These are phyloP conservation scores for Bremia lactucae DNA, from an alignment of 352 stramenopile genomes.

Conservation along the genomic window DNA sequence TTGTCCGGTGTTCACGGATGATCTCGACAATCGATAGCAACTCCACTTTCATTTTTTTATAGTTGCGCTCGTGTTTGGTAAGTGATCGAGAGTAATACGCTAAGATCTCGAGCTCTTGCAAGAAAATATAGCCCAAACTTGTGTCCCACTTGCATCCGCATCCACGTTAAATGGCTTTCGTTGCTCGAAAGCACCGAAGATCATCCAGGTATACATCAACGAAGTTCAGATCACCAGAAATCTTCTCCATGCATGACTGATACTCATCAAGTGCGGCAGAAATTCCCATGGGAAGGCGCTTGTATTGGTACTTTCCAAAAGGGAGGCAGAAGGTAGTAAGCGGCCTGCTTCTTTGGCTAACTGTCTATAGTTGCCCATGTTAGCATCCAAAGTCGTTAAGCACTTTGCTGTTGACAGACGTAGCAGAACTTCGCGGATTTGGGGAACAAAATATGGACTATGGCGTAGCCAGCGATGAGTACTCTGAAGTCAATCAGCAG, in stretches of 20 bases:
- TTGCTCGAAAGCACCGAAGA: background rate
- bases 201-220: background rate
- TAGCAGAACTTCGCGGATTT: too few species aligned
- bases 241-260: background rate
- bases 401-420: too few species aligned
- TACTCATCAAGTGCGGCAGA: background rate
- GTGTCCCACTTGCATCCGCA: too few species aligned
- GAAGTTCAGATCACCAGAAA: background rate
- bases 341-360: background rate
- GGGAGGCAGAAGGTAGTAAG: background rate
- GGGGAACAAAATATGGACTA: background rate
- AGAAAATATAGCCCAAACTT: too few species aligned
- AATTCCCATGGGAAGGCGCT: background rate
- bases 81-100: constrained; percentile 1
- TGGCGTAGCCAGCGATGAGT: background rate
- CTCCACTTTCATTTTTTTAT: too few species aligned
- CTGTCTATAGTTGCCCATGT: too few species aligned
- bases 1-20: constrained; percentile 2
- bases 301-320: background rate
- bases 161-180: too few species aligned
- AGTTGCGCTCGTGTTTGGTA: background rate
- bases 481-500: constrained; percentile 1
- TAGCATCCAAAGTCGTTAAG: too few species aligned
- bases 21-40: constrained; percentile 2
- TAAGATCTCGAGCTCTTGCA: too few species aligned